These are phyloP conservation scores for Cystoderma amianthinum DNA, from an alignment of 768 basidiomycete genomes.

Conservation along the genomic window DNA sequence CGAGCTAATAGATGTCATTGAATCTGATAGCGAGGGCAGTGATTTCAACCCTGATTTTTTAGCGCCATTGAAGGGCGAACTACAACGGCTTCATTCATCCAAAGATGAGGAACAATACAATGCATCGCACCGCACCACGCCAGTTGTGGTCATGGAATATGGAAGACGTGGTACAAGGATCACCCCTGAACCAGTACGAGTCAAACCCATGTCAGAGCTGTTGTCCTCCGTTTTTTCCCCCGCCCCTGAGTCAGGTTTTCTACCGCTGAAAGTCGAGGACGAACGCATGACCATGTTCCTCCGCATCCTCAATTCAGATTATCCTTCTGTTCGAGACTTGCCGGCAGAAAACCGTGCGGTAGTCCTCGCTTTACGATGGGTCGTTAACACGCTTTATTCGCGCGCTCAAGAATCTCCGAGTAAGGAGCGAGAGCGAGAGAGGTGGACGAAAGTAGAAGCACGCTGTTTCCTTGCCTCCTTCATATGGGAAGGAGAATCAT, in stretches of 20 bases:
- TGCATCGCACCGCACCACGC: constrained; percentile 12
- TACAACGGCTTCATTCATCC: constrained; percentile 50
- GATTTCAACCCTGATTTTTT: constrained; percentile 40
- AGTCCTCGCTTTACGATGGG: constrained; percentile 59
- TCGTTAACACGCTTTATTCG: constrained; percentile 39
- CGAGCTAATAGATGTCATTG: constrained; percentile 65
- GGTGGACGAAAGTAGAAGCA: constrained; percentile 64
- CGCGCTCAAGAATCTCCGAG: constrained; percentile 45
- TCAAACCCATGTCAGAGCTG: constrained; percentile 41
- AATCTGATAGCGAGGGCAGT: constrained; percentile 49
- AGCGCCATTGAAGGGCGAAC: constrained; percentile 62
- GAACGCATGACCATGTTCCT: constrained; percentile 52
- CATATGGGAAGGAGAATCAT: constrained; percentile 13
- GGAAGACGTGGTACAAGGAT: constrained; percentile 65
- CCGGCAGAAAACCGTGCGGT: constrained; percentile 37
- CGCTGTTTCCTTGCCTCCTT: constrained; percentile 52
- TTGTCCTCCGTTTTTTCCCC: constrained; percentile 32
- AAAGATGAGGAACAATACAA: constrained; percentile 19
- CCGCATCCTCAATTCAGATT: constrained; percentile 48
- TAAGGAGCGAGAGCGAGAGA: constrained; percentile 57
- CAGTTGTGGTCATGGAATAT: constrained; percentile 43
- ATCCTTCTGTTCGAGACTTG: constrained; percentile 36
- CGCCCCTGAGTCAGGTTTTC: constrained; percentile 27
- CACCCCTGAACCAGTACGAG: constrained; percentile 47
- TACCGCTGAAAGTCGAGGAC: constrained; percentile 42